Conservation (phyloP, 2,329 filamentous ascomycete genomes). For the Aspergillus eucalypticola region DNA sequence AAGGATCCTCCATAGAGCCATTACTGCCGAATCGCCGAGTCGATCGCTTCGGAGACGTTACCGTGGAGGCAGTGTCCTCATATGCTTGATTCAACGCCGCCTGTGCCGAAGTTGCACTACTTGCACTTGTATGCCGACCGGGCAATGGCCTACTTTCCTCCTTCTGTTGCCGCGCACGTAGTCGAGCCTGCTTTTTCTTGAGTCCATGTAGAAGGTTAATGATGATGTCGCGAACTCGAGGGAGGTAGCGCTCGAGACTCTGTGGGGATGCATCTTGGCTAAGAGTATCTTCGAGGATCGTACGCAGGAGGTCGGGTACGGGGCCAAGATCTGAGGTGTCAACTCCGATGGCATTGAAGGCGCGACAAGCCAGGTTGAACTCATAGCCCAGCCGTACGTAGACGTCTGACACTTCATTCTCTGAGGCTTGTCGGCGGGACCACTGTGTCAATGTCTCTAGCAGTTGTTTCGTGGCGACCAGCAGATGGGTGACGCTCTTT, state of each 20-base stretch:
- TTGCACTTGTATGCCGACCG: constrained; percentile 48
- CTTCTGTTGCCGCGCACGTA: constrained; percentile 60
- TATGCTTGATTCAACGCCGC: constrained; percentile 49
- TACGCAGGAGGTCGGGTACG: constrained; percentile 84
- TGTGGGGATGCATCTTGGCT: constrained; percentile 94
- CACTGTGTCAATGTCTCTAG: constrained; percentile 97
- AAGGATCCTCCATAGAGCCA: constrained; percentile 40
- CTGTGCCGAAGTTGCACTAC: constrained; percentile 49
- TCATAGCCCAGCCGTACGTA: constrained; percentile 97
- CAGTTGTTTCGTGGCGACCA: constrained; percentile 96
- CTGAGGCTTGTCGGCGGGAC: constrained; percentile 88
- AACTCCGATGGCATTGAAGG: constrained; percentile 95
- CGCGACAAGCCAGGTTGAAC: constrained; percentile 97
- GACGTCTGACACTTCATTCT: constrained; percentile 95
- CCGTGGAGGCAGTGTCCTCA: constrained; percentile 37
- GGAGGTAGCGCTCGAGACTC: constrained; percentile 90
- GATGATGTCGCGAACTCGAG: constrained; percentile 95
- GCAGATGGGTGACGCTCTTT: constrained; percentile 95
- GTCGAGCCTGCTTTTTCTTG: constrained; percentile 93
- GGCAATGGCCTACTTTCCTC: constrained; percentile 47
- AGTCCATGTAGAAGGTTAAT: constrained; percentile 94
- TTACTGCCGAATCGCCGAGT: constrained; percentile 42
- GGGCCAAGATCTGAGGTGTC: constrained; percentile 93
- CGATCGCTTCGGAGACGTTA: constrained; percentile 37
- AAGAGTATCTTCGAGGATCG: constrained; percentile 90